Conservation (phyloP, 768 basidiomycete genomes). For the Boletus sp. region DNA sequence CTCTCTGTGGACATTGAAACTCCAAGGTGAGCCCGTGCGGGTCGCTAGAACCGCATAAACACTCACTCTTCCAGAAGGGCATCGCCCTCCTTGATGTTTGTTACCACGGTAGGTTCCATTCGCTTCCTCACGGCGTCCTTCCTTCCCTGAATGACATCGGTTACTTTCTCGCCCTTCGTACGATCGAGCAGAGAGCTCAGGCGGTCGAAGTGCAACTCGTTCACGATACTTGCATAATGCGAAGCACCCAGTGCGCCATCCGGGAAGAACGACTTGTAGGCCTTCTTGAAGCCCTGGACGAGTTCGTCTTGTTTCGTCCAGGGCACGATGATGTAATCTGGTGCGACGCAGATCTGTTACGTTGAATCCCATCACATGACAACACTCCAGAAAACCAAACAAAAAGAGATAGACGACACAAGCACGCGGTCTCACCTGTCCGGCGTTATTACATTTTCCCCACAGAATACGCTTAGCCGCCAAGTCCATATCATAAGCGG, state of each 20-base stretch:
- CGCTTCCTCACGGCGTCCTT: conserved; percentile 37
- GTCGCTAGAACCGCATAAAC: not conserved
- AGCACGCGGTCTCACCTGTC: conserved; percentile 43
- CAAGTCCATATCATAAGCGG: conserved; percentile 41
- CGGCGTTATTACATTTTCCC: conserved; percentile 64
- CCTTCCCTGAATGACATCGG: conserved; percentile 44
- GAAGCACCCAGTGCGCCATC: conserved; percentile 44
- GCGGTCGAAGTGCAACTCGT: conserved; percentile 50
- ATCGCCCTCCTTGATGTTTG: conserved; percentile 51
- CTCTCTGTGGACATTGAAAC: conserved; percentile 44
- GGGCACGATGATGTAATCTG: conserved; percentile 45
- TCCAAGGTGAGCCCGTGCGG: not conserved
- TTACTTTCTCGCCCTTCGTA: conserved; percentile 55
- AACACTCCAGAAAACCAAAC: not conserved
- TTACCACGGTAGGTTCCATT: conserved; percentile 61
- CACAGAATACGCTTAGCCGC: conserved; percentile 64
- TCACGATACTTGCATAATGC: conserved; percentile 51
- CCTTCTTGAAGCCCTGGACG: conserved; percentile 40
- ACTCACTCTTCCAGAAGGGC: conserved; percentile 56
- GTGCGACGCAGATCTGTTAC: conserved; percentile 38
- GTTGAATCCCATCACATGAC: not conserved
- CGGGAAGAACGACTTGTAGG: conserved; percentile 50
- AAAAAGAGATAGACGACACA: not conserved
- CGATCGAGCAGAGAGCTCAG: conserved; percentile 47
- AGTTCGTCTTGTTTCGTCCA: conserved; percentile 45